Conservation (phyloP, 192 early-diverging fungal genomes). For the Jimgerdemannia flammicorona region DNA sequence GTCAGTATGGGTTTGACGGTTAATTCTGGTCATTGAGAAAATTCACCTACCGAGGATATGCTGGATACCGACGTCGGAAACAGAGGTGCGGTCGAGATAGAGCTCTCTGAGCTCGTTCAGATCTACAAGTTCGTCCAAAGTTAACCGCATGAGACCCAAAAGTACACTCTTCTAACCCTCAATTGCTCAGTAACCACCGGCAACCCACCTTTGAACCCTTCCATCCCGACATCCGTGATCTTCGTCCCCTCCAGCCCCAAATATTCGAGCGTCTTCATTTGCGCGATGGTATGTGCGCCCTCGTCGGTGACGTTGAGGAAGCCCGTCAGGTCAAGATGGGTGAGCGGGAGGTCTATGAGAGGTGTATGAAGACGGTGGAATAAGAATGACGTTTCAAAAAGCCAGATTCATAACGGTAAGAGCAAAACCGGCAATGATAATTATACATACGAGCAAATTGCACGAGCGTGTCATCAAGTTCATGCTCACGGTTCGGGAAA, state of each 20-base stretch:
- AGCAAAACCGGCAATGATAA: no score
- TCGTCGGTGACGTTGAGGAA: constrained; percentile 40
- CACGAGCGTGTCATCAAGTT: constrained; percentile 35
- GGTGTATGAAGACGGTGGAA: not conserved
- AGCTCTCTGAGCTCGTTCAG: constrained; percentile 32
- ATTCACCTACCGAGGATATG: constrained; percentile 26
- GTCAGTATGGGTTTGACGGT: not conserved
- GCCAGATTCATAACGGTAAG: no score
- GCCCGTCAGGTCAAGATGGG: constrained; percentile 37
- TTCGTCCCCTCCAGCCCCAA: constrained; percentile 42
- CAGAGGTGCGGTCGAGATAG: constrained; percentile 36
- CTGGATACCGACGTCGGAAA: constrained; percentile 38
- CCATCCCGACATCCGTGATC: constrained; percentile 46
- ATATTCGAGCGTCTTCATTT: constrained; percentile 34
- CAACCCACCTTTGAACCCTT: constrained; percentile 13
- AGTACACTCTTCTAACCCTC: no score
- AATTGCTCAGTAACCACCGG: not conserved
- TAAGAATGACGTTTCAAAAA: not conserved
- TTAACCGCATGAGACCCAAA: no score
- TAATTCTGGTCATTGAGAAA: not conserved
- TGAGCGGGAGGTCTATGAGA: constrained; percentile 39
- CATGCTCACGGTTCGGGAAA: constrained; percentile 49
- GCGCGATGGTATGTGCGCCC: constrained; percentile 25
- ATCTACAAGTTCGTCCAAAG: constrained; percentile 12
- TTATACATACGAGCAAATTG: constrained; percentile 25